These are phyloP conservation scores for Panicum virgatum DNA, from an alignment of 202 grass and related monocot genomes.

Conservation along the genomic window DNA sequence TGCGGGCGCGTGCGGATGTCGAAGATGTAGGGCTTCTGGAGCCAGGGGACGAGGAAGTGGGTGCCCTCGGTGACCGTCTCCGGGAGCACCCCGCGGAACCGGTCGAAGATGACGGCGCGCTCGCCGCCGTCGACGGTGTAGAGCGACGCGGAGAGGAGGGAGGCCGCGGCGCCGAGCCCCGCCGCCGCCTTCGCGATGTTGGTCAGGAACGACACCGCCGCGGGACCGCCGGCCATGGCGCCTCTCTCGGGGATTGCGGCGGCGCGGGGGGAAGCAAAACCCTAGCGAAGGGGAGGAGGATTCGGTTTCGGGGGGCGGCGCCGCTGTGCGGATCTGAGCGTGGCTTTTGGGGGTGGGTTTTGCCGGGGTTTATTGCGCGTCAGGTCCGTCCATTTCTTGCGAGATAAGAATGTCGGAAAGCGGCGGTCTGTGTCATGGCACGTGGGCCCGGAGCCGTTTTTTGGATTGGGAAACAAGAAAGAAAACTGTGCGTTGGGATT, in stretches of 20 bases:
- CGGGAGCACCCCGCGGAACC: constrained; percentile 80
- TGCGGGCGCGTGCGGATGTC: constrained; percentile 92
- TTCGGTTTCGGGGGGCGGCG: not conserved
- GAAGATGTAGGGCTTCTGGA: constrained; percentile 94
- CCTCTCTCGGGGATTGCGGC: not conserved
- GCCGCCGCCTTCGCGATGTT: constrained; percentile 74
- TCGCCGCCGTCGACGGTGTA: constrained; percentile 93
- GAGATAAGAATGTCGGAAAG: constrained; percentile 41
- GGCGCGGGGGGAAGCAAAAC: constrained; percentile 34
- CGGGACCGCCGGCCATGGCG: constrained; percentile 65
- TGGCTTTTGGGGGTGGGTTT: constrained; percentile 25
- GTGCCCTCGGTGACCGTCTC: constrained; percentile 86
- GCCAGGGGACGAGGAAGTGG: constrained; percentile 93
- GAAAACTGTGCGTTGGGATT: not conserved
- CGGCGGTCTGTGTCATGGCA: constrained; percentile 12
- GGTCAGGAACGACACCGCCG: constrained; percentile 70
- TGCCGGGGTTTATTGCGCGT: constrained; percentile 35
- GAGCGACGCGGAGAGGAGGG: constrained; percentile 67
- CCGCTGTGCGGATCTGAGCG: constrained; percentile 29
- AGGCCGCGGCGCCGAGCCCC: constrained; percentile 61
- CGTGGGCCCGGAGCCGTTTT: not conserved
- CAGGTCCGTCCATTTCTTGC: constrained; percentile 45
- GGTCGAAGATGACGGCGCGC: constrained; percentile 92
- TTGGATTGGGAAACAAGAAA: constrained; percentile 30
- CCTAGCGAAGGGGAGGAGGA: constrained; percentile 22